Evolutionary conservation across 371 early-diverging fungal species (phyloP).

Genomic region (Mortierella sp.): DNA sequence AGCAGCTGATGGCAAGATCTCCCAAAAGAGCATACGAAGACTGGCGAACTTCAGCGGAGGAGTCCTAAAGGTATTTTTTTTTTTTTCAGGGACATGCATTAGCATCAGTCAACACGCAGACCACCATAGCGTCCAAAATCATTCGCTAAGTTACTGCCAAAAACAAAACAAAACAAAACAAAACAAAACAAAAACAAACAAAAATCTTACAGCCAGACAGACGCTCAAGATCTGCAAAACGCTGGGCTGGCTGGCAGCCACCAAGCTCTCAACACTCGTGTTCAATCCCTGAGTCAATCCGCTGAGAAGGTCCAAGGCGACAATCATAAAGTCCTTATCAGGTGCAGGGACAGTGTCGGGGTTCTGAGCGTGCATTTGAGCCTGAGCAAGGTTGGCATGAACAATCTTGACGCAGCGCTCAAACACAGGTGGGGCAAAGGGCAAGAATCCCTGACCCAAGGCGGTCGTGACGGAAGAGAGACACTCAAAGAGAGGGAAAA

Average conservation of each 20-base stretch:
- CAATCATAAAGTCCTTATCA: constrained; percentile 94
- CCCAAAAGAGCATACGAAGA: constrained; percentile 95
- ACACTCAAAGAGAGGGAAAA: constrained; percentile 95
- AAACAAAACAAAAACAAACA: too few species aligned
- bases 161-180: constrained; percentile 45
- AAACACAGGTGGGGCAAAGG: constrained; percentile 87
- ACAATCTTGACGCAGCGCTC: constrained; percentile 87
- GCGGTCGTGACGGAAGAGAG: constrained; percentile 89
- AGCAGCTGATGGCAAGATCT: constrained; percentile 90
- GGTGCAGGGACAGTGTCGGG: constrained; percentile 73
- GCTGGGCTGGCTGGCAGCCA: constrained; percentile 75
- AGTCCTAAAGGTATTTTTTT: constrained; percentile 68
- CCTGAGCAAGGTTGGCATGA: constrained; percentile 74
- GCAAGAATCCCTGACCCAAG: constrained; percentile 85
- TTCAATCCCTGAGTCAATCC: constrained; percentile 93
- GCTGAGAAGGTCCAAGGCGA: constrained; percentile 92
- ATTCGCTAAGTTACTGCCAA: constrained; percentile 77
- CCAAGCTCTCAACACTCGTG: constrained; percentile 75
- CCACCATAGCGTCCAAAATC: constrained; percentile 77
- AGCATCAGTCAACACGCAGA: constrained; percentile 77
- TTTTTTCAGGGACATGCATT: constrained; percentile 4
- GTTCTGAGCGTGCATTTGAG: constrained; percentile 68
- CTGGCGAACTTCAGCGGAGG: constrained; percentile 85
- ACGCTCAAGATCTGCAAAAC: constrained; percentile 80
- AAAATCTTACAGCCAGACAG: constrained; percentile 78